These are phyloP conservation scores for Plasmodium sp. DNA, from an alignment of 169 alveolate species.

Conservation along the genomic window DNA sequence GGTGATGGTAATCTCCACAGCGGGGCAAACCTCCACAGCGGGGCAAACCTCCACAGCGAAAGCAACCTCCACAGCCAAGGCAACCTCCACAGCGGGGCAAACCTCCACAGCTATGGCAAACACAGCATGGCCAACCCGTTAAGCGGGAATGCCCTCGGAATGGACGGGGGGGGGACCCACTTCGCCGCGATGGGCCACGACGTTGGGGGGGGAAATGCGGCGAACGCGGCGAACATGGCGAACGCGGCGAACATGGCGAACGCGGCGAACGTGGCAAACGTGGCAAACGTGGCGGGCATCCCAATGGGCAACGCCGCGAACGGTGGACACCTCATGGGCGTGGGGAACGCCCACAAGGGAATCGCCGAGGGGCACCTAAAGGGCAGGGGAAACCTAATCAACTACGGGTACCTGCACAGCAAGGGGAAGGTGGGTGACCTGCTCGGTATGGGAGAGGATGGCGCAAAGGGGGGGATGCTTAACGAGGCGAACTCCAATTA, in stretches of 20 bases:
- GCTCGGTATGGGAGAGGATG: not conserved
- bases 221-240: not conserved
- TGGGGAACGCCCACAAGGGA: not conserved
- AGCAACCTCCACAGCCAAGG: too few relatives aligned
- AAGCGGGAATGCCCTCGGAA: not conserved
- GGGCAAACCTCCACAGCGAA: too few relatives aligned
- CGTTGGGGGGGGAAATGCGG: not conserved
- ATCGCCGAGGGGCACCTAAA: not conserved
- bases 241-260: not conserved
- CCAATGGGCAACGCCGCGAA: not conserved
- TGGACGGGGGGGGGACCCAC: not conserved
- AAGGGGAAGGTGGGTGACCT: constrained; percentile 8
- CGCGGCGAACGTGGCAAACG: not conserved
- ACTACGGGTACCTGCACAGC: constrained; percentile 7
- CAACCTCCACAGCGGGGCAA: not conserved
- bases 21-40: too few relatives aligned
- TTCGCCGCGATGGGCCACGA: not conserved
- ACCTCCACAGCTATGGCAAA: not conserved
- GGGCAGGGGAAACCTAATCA: not conserved
- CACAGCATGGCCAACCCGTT: not conserved
- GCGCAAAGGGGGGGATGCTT: not conserved
- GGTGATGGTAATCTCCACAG: too few relatives aligned
- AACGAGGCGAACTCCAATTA: not conserved
- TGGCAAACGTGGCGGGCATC: not conserved
- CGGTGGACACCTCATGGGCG: not conserved